Base-by-base conservation (phyloP, 257 asterid species). In the Solanum acaule region DNA sequence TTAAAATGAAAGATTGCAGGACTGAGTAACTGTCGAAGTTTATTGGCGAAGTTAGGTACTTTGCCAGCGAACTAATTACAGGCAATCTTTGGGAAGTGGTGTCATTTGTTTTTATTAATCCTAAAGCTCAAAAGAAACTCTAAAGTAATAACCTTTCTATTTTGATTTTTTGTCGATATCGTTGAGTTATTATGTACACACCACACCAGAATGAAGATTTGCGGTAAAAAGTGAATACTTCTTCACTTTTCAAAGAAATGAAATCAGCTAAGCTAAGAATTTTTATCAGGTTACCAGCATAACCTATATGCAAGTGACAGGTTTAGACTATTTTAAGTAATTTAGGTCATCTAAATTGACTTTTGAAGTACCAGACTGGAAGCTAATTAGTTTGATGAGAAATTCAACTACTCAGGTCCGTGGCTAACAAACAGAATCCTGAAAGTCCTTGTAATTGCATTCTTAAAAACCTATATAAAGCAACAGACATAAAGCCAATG, bases 381-480 rank as follows among this genome's bases (percentile, higher is more conserved):
- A 27, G 82, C 61, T 25, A 78, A 70, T 12, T 87, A 31, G 33
- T 65, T 65, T n/a, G 91, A 77, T 91, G 86, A 87, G 92, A 72
- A 35, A 90, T 87, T 90, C 89, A 91, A 87, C 93, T 46, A 88
- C 73, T 63, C 42, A 44, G 59, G 83, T 35, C 40, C 14, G n/a
- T 90, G 34, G 79, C 38, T 81, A 91, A 86, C 92, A 88, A 88
- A 83, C 38, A 35, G 38, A 33, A 67, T 49, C 34, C 82, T 25
- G 13, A 10, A 5, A 89, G 29, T 70, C 68, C 72, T 42, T 88
- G 75, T 65, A 65, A n/a, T 88, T 86, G 65, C 89, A 67, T 9
- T 72, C 89, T 85, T 90, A 38, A 84, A 91, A 87, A 73, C 72
- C 85, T 38, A 52, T 71, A 91, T 63, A 31, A 86, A 84, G 63